Evolutionary conservation across 1,284 basidiomycete species (phyloP).

Genomic region (Kalmanozyma brasiliensis): DNA sequence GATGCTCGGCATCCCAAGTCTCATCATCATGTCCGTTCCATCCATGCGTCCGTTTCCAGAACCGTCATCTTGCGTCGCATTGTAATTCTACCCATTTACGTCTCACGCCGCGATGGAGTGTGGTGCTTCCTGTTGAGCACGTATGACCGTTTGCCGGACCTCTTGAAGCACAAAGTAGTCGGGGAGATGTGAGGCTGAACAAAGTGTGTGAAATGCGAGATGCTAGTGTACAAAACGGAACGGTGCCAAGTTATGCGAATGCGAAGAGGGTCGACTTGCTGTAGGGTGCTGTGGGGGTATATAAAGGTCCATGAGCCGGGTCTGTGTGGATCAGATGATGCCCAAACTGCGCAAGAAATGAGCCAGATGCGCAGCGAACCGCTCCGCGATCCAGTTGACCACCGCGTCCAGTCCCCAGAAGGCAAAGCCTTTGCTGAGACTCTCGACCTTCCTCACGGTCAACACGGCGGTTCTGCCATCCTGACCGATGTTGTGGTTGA

Average conservation of each 20-base stretch:
- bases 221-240: too few species aligned
- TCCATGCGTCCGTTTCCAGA: not conserved
- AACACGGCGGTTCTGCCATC: constrained; percentile 64
- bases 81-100: constrained; percentile 3
- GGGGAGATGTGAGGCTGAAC: too few species aligned
- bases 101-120: not conserved
- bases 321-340: constrained; percentile 9
- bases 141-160: too few species aligned
- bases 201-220: not conserved
- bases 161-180: too few species aligned
- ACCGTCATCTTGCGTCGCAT: constrained; percentile 2
- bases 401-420: constrained; percentile 39
- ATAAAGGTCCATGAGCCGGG: too few species aligned
- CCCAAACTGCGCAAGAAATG: constrained; percentile 19
- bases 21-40: too few species aligned
- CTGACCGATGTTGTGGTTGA: constrained; percentile 67
- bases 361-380: constrained; percentile 21
- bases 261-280: too few species aligned
- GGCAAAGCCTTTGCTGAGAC: constrained; percentile 28
- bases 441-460: constrained; percentile 56
- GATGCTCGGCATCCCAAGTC: too few species aligned
- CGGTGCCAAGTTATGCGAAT: too few species aligned
- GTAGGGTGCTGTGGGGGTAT: too few species aligned
- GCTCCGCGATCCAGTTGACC: constrained; percentile 33
- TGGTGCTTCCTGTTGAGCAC: too few species aligned